These are phyloP conservation scores for Tricholoma saponaceum DNA, from an alignment of 768 basidiomycete species.

Conservation along the genomic window DNA sequence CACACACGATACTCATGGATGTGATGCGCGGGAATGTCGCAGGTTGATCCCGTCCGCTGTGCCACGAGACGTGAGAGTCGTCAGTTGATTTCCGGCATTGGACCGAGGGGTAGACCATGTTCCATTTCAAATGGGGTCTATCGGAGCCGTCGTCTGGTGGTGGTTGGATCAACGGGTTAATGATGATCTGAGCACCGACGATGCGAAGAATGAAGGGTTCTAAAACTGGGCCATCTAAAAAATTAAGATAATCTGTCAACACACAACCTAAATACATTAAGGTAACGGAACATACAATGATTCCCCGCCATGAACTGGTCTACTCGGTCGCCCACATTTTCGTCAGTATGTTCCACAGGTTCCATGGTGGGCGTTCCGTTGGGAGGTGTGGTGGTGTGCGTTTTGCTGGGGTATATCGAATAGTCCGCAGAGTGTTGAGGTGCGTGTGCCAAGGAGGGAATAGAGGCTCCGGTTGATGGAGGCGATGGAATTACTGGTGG, in stretches of 20 bases:
- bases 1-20: conserved; percentile 49
- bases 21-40: conserved; percentile 62
- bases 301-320: conserved; percentile 15
- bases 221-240: conserved; percentile 65
- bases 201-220: conserved; percentile 52
- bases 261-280: background rate
- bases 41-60: conserved; percentile 56
- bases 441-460: conserved; percentile 28
- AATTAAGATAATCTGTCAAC: background rate
- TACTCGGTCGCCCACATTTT: conserved; percentile 14
- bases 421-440: conserved; percentile 31
- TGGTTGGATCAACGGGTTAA: conserved; percentile 64
- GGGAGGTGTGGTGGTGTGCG: conserved; percentile 30
- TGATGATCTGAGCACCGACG: conserved; percentile 39
- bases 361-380: conserved; percentile 16
- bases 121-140: conserved; percentile 60
- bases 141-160: conserved; percentile 34
- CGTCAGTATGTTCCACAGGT: conserved; percentile 1
- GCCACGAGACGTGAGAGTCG: conserved; percentile 57
- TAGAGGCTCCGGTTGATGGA: conserved; percentile 14
- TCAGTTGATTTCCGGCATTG: conserved; percentile 56
- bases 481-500: conserved; percentile 31
- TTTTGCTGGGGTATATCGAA: conserved; percentile 34
- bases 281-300: conserved; percentile 9
- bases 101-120: conserved; percentile 64